phyloP scores from a whole-genome alignment of 2,329 filamentous ascomycete species.

The Aspergillus vadensis region DNA sequence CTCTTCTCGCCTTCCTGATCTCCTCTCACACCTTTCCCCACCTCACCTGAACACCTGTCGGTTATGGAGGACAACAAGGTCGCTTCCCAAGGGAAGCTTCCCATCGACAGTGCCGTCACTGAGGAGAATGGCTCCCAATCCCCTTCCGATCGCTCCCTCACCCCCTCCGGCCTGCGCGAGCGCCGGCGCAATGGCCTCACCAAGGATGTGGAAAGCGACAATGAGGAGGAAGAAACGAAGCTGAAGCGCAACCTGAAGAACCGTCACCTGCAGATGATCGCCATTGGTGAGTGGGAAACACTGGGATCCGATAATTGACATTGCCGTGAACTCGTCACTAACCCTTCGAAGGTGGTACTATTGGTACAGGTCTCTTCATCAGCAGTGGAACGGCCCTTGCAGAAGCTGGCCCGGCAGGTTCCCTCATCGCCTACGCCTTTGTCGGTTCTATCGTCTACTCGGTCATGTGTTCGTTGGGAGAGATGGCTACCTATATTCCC shows the following conservation, averaged over 20 bases:
- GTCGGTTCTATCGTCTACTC: slow-evolving; percentile 72
- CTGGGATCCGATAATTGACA: neutral
- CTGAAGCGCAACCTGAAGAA: slow-evolving; percentile 27
- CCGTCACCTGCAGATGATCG: slow-evolving; percentile 28
- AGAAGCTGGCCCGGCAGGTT: slow-evolving; percentile 64
- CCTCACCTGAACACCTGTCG: neutral
- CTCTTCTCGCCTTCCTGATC: neutral
- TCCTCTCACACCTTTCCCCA: neutral
- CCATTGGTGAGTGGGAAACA: slow-evolving; percentile 17
- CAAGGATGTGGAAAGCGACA: slow-evolving; percentile 8
- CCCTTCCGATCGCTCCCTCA: neutral
- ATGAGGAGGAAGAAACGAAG: slow-evolving; percentile 9
- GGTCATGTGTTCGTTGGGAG: slow-evolving; percentile 65
- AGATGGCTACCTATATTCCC: slow-evolving; percentile 78
- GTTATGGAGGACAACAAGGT: neutral
- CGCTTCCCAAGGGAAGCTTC: neutral
- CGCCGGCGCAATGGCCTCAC: neutral
- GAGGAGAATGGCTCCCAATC: neutral
- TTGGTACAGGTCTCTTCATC: slow-evolving; percentile 72
- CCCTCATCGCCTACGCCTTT: slow-evolving; percentile 67
- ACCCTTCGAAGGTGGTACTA: slow-evolving; percentile 55
- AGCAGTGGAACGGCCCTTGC: slow-evolving; percentile 65
- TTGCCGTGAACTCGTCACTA: neutral
- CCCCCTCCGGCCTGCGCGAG: neutral
- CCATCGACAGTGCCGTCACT: neutral